These are phyloP conservation scores for Amanita pseudoporphyria DNA, from an alignment of 768 basidiomycete species.

Conservation along the genomic window DNA sequence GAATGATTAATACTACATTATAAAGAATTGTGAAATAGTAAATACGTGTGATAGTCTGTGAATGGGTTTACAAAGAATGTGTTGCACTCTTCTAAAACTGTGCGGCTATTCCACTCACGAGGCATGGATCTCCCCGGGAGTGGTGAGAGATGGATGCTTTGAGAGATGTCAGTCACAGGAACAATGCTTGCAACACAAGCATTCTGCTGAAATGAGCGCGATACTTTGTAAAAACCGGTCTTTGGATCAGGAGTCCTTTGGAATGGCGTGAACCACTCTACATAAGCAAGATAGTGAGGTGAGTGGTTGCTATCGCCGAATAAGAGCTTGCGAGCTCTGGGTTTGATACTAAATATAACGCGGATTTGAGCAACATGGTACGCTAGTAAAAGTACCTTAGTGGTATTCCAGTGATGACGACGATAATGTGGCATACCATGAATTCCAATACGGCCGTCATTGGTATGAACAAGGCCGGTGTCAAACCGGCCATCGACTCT, in stretches of 20 bases:
- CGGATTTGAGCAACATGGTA: constrained; percentile 19
- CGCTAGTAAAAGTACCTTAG: constrained; percentile 4
- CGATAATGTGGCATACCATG: not conserved
- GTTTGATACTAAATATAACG: constrained; percentile 17
- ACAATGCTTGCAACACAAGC: constrained; percentile 15
- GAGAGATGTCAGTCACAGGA: constrained; percentile 7
- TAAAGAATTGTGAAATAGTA: not conserved
- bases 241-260: constrained; percentile 8
- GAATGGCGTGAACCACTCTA: no score
- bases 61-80: constrained; percentile 3
- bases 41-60: not conserved
- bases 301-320: constrained; percentile 4
- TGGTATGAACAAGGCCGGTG: not conserved
- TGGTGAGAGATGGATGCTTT: no score
- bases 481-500: no score
- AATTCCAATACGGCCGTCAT: constrained; percentile 3
- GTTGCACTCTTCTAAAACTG: not conserved
- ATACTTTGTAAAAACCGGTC: constrained; percentile 14
- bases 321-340: constrained; percentile 2
- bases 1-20: no score
- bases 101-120: constrained; percentile 2
- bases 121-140: not conserved
- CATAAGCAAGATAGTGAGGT: constrained; percentile 16
- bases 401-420: not conserved
- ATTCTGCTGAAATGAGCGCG: constrained; percentile 8